These are phyloP conservation scores for Setaria italica DNA, from an alignment of 202 grass and related monocot genomes.

Conservation along the genomic window DNA sequence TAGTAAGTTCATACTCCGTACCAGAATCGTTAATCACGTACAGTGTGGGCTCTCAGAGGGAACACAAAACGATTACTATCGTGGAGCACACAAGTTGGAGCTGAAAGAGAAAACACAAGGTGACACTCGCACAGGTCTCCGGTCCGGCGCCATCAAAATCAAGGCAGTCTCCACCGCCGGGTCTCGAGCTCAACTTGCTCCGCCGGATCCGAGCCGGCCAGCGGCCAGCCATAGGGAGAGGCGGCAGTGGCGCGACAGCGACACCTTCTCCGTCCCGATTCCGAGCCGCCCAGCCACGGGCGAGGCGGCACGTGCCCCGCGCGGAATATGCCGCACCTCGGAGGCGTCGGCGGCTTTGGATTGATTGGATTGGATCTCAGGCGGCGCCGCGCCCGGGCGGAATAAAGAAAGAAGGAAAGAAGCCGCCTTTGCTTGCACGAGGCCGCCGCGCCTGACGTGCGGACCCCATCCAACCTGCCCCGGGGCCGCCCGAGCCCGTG, in stretches of 20 bases:
- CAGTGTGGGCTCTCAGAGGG: background rate
- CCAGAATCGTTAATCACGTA: background rate
- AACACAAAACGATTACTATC: background rate
- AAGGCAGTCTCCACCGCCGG: background rate
- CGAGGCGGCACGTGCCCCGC: background rate
- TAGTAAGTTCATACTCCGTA: background rate
- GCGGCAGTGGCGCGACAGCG: background rate
- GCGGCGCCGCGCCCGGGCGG: background rate
- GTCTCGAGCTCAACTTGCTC: background rate
- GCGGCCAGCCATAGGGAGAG: background rate
- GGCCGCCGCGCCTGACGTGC: background rate
- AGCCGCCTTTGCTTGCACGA: background rate
- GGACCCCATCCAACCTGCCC: background rate
- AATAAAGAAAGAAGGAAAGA: constrained; percentile 19
- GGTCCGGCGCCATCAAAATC: background rate
- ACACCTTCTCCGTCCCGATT: constrained; percentile 2
- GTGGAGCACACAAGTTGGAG: background rate
- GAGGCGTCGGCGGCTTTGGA: constrained; percentile 37
- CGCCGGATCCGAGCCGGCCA: constrained; percentile 3
- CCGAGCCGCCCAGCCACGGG: constrained; percentile 28
- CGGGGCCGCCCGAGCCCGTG: background rate
- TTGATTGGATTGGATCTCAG: constrained; percentile 26
- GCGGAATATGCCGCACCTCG: background rate
- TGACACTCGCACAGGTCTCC: background rate
- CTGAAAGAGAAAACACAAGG: background rate